Evolutionary conservation across 176 grass and related monocot species (phyloP).

Genomic region (barley (Hordeum vulgare)): DNA sequence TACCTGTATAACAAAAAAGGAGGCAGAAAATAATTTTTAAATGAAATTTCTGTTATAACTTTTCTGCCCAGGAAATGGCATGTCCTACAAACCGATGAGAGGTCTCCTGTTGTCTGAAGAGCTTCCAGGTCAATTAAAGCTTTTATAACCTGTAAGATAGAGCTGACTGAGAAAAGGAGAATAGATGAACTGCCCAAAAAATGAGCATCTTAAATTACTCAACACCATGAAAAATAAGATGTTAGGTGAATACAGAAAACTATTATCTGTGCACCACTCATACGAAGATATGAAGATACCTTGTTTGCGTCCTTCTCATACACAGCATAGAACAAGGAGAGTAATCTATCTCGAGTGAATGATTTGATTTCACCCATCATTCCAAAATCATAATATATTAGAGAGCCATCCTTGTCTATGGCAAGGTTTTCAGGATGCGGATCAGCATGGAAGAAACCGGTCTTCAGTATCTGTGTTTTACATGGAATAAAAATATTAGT

Average conservation of each 20-base stretch:
- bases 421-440: constrained; percentile 98
- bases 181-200: background rate
- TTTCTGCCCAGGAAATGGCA: constrained; percentile 3
- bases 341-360: constrained; percentile 87
- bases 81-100: constrained; percentile 72
- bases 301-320: constrained; percentile 97
- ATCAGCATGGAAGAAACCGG: constrained; percentile 94
- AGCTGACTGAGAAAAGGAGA: background rate
- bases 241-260: background rate
- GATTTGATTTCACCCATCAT: constrained; percentile 99
- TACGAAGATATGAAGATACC: constrained; percentile 40
- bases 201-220: constrained; percentile 15
- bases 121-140: constrained; percentile 90
- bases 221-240: background rate
- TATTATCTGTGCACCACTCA: background rate
- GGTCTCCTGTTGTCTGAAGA: constrained; percentile 83
- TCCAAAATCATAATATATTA: constrained; percentile 99
- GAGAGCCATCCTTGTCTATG: constrained; percentile 69
- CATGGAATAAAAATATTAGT: constrained; percentile 17
- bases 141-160: constrained; percentile 73
- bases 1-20: constrained; percentile 51
- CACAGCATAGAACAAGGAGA: constrained; percentile 90
- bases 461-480: constrained; percentile 81
- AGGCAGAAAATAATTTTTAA: background rate
- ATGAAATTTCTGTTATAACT: background rate